Conservation (phyloP, 768 basidiomycete genomes). For the Suillus subalutaceus region DNA sequence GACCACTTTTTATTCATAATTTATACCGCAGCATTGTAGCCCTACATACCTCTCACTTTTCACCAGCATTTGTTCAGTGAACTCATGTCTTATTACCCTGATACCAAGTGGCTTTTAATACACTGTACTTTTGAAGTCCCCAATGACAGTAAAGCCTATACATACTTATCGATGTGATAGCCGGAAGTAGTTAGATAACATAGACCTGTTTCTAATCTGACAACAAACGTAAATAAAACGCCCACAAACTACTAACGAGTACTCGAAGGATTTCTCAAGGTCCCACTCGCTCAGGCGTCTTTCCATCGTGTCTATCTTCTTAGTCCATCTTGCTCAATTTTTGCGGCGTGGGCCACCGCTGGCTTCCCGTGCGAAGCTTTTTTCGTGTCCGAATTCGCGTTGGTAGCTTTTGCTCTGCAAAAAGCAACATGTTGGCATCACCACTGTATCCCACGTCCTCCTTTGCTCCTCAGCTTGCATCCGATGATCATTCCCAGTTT, state of each 20-base stretch:
- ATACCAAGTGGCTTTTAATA: constrained; percentile 7
- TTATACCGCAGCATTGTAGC: constrained; percentile 8
- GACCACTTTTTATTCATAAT: constrained; percentile 8
- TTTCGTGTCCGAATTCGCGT: constrained; percentile 9
- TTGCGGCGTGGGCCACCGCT: constrained; percentile 10
- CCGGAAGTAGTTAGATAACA: neutral
- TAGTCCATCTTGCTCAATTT: constrained; percentile 18
- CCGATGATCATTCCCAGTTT: constrained; percentile 58
- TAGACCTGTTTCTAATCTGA: neutral
- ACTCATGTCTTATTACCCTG: constrained; percentile 3
- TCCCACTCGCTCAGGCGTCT: constrained; percentile 11
- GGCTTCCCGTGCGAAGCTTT: constrained; percentile 14
- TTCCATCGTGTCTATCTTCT: constrained; percentile 17
- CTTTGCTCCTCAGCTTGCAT: constrained; percentile 51
- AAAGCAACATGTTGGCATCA: constrained; percentile 63
- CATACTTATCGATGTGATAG: neutral
- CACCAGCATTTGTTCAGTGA: neutral
- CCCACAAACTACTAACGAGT: constrained; percentile 6
- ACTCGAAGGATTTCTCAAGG: constrained; percentile 6
- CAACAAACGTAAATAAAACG: constrained; percentile 31
- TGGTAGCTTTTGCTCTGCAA: constrained; percentile 12
- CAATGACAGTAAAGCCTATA: neutral
- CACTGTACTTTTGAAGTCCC: neutral
- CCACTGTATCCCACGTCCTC: constrained; percentile 58
- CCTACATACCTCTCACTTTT: neutral